Base-by-base conservation (phyloP, 495 filamentous ascomycete species). In the Monascus purpureus region DNA sequence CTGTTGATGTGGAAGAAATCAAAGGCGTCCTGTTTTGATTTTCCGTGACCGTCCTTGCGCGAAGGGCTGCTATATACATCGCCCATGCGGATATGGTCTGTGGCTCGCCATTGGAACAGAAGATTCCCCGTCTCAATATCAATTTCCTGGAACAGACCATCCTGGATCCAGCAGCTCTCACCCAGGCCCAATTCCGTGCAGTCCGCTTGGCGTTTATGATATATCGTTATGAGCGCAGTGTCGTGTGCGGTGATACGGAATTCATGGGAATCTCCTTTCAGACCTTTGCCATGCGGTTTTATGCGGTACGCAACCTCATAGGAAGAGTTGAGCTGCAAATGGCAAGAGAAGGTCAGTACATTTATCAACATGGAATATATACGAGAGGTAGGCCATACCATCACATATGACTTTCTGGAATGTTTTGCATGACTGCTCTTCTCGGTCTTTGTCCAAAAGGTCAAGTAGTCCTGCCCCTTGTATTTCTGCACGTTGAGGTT, bases 1-100 rank as follows among this genome's bases (percentile, higher is more conserved):
- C 63, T 68, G 46, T 73, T 72, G 38, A 75, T 60, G 38, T 73
- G 70, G 46, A 67, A 72, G 42, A 67, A 72, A 40, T 75, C 68
- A 24, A 39, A 57, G 12, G 41, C 36, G 12, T 31, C 32, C n/a
- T 29, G 39, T 8, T 33, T 13, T 6, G 36, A 39, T 13, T 40
- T 37, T 24, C 42, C 39, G 20, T 37, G 14, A 2, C 53, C 49
- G n/a, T 32, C 37, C n/a, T 45, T 28, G 6, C 17, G 29, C 22
- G 7, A n/a, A n/a, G 54, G 12, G 2, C 38, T 33, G 17, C 43
- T 28, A 17, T 41, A 49, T 17, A 49, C 53, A 27, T 44, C 40
- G 9, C 38, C 33, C 1, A 47, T 41, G 2, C 29, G 25, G 25
- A 53, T 51, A 29, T 54, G 48, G 4, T 52, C 35, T 11, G 50